These are phyloP conservation scores for Penicillium digitatum DNA, from an alignment of 2,329 filamentous ascomycete species.

Conservation along the genomic window DNA sequence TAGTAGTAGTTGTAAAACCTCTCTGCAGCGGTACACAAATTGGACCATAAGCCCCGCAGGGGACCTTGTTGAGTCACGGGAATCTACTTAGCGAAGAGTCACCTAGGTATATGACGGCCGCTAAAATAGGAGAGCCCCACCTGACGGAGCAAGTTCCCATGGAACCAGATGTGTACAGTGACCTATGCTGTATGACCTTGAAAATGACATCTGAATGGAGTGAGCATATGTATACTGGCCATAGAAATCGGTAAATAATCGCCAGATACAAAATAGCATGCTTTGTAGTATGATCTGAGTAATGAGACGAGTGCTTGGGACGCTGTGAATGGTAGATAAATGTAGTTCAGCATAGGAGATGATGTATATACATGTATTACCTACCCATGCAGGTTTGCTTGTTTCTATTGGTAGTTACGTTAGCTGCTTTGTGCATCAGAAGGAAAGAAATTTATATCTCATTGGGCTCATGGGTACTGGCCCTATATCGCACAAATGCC, in stretches of 20 bases:
- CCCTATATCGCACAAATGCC: slow-evolving; percentile 5
- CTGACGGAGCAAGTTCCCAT: neutral
- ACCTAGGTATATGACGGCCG: neutral
- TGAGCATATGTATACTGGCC: neutral
- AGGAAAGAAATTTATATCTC: neutral
- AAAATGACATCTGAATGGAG: neutral
- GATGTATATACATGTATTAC: neutral
- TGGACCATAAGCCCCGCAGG: too few relatives aligned
- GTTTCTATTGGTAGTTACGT: slow-evolving; percentile 4
- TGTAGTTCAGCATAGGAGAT: neutral
- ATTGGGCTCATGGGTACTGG: neutral
- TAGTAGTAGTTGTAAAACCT: too few relatives aligned
- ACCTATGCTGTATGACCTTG: neutral
- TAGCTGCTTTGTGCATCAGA: neutral
- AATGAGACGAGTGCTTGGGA: neutral
- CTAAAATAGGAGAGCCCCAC: neutral
- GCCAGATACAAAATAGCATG: too few relatives aligned
- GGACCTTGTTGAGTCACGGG: neutral
- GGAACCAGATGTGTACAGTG: neutral
- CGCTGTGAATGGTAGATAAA: neutral
- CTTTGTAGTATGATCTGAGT: neutral
- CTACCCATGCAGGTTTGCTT: neutral
- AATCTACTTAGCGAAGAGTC: neutral
- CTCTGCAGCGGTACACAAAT: neutral
- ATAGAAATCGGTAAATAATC: too few relatives aligned